phyloP scores from a whole-genome alignment of 306 rosid genomes.

The Cucumis cinereus region DNA sequence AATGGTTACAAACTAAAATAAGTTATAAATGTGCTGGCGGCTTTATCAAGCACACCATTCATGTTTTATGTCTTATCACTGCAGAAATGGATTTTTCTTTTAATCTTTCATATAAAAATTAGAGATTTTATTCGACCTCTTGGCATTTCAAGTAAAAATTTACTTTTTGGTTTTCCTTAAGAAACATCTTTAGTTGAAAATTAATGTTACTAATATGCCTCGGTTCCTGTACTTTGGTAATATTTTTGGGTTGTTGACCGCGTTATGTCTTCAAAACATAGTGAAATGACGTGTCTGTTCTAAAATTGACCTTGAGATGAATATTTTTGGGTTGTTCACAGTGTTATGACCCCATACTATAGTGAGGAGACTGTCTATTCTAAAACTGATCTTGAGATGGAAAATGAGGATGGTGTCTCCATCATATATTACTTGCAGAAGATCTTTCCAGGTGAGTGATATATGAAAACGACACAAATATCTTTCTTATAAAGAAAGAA shows the following conservation, averaged over 20 bases:
- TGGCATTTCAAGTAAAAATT: background rate
- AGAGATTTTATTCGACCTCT: background rate
- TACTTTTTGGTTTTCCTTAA: background rate
- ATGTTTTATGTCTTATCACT: background rate
- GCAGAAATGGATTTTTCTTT: background rate
- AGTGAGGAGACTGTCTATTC: conserved; percentile 97
- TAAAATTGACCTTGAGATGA: conserved; percentile 64
- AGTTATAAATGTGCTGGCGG: background rate
- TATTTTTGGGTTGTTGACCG: conserved; percentile 28
- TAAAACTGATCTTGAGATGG: conserved; percentile 83
- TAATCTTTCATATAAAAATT: background rate
- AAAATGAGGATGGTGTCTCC: conserved; percentile 96
- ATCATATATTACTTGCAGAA: conserved; percentile 88
- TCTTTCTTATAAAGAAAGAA: too few relatives aligned
- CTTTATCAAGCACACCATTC: background rate
- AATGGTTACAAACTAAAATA: background rate
- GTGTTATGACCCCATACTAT: conserved; percentile 95
- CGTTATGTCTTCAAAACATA: conserved; percentile 82
- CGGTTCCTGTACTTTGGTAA: background rate
- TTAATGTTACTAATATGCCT: background rate
- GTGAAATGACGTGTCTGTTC: conserved; percentile 78
- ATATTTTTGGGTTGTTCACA: conserved; percentile 22
- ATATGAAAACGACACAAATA: background rate
- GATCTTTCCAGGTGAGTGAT: conserved; percentile 79
- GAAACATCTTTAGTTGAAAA: background rate